Conservation (phyloP, 176 grass and related monocot genomes). For the Alopecurus myosuroides region DNA sequence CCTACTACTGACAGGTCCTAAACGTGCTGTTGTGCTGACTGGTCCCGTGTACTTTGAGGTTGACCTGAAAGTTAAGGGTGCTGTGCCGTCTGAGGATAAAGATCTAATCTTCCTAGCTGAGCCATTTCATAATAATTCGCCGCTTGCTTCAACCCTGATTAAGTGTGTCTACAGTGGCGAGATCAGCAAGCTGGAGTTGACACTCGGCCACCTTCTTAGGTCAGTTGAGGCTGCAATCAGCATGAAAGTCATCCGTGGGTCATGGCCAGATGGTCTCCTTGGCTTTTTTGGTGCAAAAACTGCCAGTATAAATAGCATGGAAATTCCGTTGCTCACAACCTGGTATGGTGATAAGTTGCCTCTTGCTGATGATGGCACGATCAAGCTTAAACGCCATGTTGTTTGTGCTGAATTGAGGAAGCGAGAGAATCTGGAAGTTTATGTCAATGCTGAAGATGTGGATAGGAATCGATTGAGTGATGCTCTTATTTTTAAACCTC, state of each 20-base stretch:
- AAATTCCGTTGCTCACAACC: neutral
- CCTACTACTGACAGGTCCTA: neutral
- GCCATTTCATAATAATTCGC: neutral
- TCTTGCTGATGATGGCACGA: neutral
- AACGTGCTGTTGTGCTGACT: neutral
- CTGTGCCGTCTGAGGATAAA: neutral
- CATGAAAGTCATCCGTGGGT: neutral
- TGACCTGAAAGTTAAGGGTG: neutral
- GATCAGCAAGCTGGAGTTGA: neutral
- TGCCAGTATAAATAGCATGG: neutral
- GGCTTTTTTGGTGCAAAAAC: neutral
- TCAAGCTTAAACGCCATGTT: neutral
- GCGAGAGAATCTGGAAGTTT: neutral
- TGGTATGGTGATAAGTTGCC: neutral
- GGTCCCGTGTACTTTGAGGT: neutral
- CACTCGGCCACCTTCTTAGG: neutral
- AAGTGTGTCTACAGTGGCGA: neutral
- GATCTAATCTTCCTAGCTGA: neutral
- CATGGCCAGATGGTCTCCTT: neutral
- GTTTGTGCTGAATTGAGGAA: neutral
- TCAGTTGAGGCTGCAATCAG: neutral
- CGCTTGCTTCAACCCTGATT: neutral
- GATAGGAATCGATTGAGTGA: neutral
- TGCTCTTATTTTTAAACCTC: neutral
- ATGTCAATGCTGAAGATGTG: neutral